A percentile compares a stretch with the other conserved stretches of the same genome.
phyloP scores from a whole-genome alignment of 2,329 filamentous ascomycete species.

The Epichloe bromicola region DNA sequence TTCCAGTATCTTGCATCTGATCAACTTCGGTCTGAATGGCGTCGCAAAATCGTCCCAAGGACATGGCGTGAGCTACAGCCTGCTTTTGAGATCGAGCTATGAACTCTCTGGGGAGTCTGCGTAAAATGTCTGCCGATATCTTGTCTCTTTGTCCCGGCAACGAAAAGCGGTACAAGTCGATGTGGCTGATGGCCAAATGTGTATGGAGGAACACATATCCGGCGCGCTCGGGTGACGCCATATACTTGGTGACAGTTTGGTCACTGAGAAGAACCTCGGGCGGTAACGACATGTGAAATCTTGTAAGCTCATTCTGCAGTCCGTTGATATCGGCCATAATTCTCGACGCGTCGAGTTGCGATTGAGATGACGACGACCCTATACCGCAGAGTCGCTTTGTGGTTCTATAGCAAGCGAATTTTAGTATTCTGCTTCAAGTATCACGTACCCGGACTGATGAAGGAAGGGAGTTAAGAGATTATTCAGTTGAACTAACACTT shows the following conservation, averaged over 20 bases:
- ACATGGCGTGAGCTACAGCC: slow-evolving; percentile 25
- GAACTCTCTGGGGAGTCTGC: slow-evolving; percentile 23
- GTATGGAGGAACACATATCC: slow-evolving; percentile 26
- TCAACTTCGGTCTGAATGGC: slow-evolving; percentile 18
- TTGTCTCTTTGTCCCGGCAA: slow-evolving; percentile 23
- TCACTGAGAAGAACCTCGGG: slow-evolving; percentile 21
- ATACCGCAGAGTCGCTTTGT: slow-evolving; percentile 15
- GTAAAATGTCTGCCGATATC: slow-evolving; percentile 18
- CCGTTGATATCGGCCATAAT: slow-evolving; percentile 24
- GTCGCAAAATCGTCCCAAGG: slow-evolving; percentile 23
- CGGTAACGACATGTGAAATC: slow-evolving; percentile 23
- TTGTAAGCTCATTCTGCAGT: slow-evolving; percentile 25
- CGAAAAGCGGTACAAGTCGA: slow-evolving; percentile 27
- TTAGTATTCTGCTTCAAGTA: not conserved
- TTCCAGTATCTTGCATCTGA: slow-evolving; percentile 12
- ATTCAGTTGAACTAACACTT: slow-evolving; percentile 15
- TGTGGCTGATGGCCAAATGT: slow-evolving; percentile 22
- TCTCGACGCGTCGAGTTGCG: slow-evolving; percentile 21
- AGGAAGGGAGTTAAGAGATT: not conserved
- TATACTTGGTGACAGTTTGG: slow-evolving; percentile 19
- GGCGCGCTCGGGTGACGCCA: slow-evolving; percentile 17
- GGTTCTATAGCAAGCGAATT: slow-evolving; percentile 9
- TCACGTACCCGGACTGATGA: not conserved
- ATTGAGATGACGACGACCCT: slow-evolving; percentile 8
- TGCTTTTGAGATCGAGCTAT: slow-evolving; percentile 24